Evolutionary conservation across 305 asterid species (phyloP).

Genomic region (Lippia alba): DNA sequence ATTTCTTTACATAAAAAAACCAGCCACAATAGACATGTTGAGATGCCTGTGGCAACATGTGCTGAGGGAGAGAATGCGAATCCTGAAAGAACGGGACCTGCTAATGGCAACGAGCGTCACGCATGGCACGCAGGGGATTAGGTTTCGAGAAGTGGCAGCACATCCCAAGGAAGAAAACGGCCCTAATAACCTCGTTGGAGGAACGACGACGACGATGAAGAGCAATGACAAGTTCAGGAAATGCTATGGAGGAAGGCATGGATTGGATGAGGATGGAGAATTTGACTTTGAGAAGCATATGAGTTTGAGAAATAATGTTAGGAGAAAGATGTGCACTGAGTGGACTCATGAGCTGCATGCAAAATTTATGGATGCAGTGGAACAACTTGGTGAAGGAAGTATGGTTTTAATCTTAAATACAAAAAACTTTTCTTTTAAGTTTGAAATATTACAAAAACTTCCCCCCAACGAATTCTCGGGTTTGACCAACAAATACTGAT

Average conservation of each 20-base stretch:
- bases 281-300: not conserved
- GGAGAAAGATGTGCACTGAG: conserved; percentile 45
- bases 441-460: no score
- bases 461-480: no score
- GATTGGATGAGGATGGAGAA: not conserved
- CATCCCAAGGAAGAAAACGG: conserved; percentile 8
- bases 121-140: not conserved
- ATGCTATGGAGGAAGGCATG: not conserved
- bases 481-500: no score
- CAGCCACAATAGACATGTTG: conserved; percentile 41
- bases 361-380: conserved; percentile 48
- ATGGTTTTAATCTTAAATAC: not conserved
- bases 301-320: conserved; percentile 17
- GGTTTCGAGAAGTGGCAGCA: conserved; percentile 1
- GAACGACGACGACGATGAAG: not conserved
- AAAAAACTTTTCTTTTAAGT: no score
- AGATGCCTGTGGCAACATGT: conserved; percentile 57
- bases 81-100: conserved; percentile 25
- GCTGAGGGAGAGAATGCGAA: conserved; percentile 38
- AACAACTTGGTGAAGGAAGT: conserved; percentile 60
- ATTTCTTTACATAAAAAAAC: conserved; percentile 46
- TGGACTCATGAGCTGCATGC: conserved; percentile 60
- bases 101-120: conserved; percentile 16
- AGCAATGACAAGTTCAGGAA: no score
- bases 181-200: not conserved